These are phyloP conservation scores for Schoenoplectus tabernaemontani DNA, from an alignment of 202 grass and related monocot species.

Conservation along the genomic window DNA sequence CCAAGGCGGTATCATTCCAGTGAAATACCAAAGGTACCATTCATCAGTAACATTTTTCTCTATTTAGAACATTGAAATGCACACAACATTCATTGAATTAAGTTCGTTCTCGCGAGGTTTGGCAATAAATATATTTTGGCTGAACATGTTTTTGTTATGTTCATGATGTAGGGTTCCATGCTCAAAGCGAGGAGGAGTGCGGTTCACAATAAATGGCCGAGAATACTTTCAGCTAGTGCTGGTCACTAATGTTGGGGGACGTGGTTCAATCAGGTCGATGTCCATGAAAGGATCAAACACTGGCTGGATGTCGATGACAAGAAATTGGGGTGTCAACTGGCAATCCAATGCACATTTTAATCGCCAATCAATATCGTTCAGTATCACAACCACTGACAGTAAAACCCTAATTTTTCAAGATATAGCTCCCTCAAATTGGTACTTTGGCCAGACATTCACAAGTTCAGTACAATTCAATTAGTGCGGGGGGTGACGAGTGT, in stretches of 20 bases:
- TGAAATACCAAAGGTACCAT: conserved; percentile 34
- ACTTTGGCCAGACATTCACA: conserved; percentile 58
- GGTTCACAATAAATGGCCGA: conserved; percentile 56
- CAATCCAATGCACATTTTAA: conserved; percentile 57
- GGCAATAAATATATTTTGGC: background rate
- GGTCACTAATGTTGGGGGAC: conserved; percentile 49
- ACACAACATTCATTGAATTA: background rate
- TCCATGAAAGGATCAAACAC: conserved; percentile 58
- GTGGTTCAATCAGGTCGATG: conserved; percentile 47
- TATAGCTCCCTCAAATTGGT: conserved; percentile 39
- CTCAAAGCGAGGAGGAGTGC: conserved; percentile 56
- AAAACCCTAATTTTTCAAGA: conserved; percentile 48
- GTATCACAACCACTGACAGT: conserved; percentile 50
- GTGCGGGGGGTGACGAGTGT: background rate
- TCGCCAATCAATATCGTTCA: conserved; percentile 54
- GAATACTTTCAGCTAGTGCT: conserved; percentile 86
- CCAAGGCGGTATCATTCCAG: conserved; percentile 41
- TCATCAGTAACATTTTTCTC: background rate
- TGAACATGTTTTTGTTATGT: background rate
- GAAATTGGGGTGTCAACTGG: conserved; percentile 89
- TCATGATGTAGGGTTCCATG: conserved; percentile 42
- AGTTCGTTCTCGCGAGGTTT: background rate
- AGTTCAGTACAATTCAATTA: conserved; percentile 60
- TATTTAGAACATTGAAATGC: background rate
- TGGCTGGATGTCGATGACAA: conserved; percentile 63